Percentiles rank a stretch among this genome's conserved stretches.
Evolutionary conservation across 2,329 filamentous ascomycete genomes (phyloP).

Genomic region (Diaporthe capsici): DNA sequence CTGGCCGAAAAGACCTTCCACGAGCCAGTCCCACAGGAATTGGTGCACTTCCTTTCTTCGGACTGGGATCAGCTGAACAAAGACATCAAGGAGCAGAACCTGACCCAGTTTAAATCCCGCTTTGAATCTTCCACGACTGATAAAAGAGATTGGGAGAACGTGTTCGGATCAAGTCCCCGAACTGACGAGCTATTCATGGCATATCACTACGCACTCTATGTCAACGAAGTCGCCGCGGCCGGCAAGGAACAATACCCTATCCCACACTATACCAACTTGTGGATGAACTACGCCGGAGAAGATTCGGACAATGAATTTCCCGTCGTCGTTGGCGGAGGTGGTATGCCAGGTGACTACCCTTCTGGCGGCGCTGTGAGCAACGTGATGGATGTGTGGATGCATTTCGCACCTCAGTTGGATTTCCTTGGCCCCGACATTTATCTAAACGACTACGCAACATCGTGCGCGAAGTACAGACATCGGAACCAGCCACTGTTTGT

Average conservation of each 20-base stretch:
- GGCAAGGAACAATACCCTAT: slow-evolving; percentile 52
- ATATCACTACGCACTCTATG: slow-evolving; percentile 51
- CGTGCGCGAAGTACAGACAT: slow-evolving; percentile 61
- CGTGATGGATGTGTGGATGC: slow-evolving; percentile 61
- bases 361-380: slow-evolving; percentile 60
- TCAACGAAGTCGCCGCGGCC: slow-evolving; percentile 52
- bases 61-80: neutral
- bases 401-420: slow-evolving; percentile 59
- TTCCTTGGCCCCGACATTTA: slow-evolving; percentile 11
- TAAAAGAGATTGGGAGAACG: neutral
- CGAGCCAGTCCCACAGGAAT: neutral
- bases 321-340: slow-evolving; percentile 53
- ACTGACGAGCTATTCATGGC: slow-evolving; percentile 57
- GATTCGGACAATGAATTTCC: slow-evolving; percentile 49
- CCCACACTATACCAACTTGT: slow-evolving; percentile 54
- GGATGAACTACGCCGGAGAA: slow-evolving; percentile 54
- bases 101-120: neutral
- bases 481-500: slow-evolving; percentile 63
- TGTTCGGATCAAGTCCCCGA: slow-evolving; percentile 49
- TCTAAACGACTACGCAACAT: slow-evolving; percentile 52
- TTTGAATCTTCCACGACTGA: neutral
- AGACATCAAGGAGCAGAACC: slow-evolving; percentile 26
- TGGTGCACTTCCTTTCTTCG: slow-evolving; percentile 4
- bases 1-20: slow-evolving; percentile 44
- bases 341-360: slow-evolving; percentile 55